Conservation (phyloP, 148 eudicot genomes). For the Polygonum aviculare region DNA sequence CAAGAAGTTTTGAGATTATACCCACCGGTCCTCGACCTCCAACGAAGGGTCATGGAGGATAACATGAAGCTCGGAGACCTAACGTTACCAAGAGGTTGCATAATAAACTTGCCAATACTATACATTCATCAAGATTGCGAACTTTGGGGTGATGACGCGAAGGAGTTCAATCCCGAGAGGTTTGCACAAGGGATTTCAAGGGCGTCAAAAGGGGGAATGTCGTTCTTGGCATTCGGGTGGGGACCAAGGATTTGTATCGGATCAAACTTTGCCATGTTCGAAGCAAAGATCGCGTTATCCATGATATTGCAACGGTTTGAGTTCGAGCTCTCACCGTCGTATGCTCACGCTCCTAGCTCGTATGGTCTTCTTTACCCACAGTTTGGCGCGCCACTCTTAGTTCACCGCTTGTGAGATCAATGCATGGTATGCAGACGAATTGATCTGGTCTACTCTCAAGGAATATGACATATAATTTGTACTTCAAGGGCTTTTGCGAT, state of each 20-base stretch:
- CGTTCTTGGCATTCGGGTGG: constrained; percentile 17
- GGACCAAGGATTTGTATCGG: constrained; percentile 28
- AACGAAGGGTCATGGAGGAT: constrained; percentile 19
- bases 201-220: constrained; percentile 15
- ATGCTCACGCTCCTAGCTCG: constrained; percentile 35
- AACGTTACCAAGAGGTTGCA: constrained; percentile 17
- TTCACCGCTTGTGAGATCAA: background rate
- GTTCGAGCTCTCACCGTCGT: constrained; percentile 36
- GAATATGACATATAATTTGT: no score
- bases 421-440: no score
- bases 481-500: no score
- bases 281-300: constrained; percentile 39
- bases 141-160: constrained; percentile 22
- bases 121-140: constrained; percentile 16
- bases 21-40: constrained; percentile 15
- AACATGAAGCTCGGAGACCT: constrained; percentile 10
- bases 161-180: constrained; percentile 27
- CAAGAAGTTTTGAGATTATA: constrained; percentile 21
- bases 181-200: constrained; percentile 21
- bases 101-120: constrained; percentile 11
- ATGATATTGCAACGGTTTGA: constrained; percentile 39
- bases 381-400: constrained; percentile 18
- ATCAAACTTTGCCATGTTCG: constrained; percentile 18
- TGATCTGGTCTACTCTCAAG: no score
- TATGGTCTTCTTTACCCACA: constrained; percentile 26